phyloP scores from a whole-genome alignment of 768 basidiomycete genomes.

The Collybia sp. region DNA sequence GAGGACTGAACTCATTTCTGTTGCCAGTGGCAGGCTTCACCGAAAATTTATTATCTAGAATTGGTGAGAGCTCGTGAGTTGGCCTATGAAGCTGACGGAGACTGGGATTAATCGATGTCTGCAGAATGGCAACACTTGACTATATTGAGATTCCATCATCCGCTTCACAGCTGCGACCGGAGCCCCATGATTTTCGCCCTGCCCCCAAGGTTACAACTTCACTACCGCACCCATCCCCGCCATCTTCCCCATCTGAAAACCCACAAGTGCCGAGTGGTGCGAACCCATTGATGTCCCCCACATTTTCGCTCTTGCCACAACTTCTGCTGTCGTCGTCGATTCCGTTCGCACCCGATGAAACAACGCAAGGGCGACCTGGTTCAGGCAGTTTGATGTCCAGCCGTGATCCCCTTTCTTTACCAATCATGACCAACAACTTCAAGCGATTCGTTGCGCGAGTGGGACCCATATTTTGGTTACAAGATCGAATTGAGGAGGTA shows the following conservation, averaged over 20 bases:
- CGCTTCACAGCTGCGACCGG: slow-evolving; percentile 32
- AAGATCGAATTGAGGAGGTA: slow-evolving; percentile 84
- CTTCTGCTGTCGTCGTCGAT: slow-evolving; percentile 28
- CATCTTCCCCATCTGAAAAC: slow-evolving; percentile 18
- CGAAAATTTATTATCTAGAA: no score
- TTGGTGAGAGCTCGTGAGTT: no score
- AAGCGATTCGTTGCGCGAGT: slow-evolving; percentile 71
- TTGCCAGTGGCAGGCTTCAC: no score
- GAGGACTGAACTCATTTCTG: no score
- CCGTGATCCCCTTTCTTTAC: slow-evolving; percentile 70
- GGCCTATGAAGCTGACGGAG: no score
- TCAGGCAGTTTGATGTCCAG: slow-evolving; percentile 43
- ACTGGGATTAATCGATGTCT: no score
- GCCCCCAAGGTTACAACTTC: slow-evolving; percentile 36
- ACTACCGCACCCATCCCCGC: slow-evolving; percentile 35
- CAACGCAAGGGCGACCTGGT: slow-evolving; percentile 16
- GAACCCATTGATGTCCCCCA: slow-evolving; percentile 20
- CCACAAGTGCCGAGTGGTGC: slow-evolving; percentile 15
- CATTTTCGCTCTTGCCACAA: slow-evolving; percentile 30
- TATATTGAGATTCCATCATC: slow-evolving; percentile 40
- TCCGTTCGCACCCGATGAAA: slow-evolving; percentile 15
- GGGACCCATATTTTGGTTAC: slow-evolving; percentile 85
- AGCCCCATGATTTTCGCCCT: slow-evolving; percentile 24
- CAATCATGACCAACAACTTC: slow-evolving; percentile 76
- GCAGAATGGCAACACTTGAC: slow-evolving; percentile 41